A percentile compares a stretch with the other conserved stretches of the same genome.
Evolutionary conservation across 495 filamentous ascomycete genomes (phyloP).

Genomic region (Hypoxylon subgilvum): DNA sequence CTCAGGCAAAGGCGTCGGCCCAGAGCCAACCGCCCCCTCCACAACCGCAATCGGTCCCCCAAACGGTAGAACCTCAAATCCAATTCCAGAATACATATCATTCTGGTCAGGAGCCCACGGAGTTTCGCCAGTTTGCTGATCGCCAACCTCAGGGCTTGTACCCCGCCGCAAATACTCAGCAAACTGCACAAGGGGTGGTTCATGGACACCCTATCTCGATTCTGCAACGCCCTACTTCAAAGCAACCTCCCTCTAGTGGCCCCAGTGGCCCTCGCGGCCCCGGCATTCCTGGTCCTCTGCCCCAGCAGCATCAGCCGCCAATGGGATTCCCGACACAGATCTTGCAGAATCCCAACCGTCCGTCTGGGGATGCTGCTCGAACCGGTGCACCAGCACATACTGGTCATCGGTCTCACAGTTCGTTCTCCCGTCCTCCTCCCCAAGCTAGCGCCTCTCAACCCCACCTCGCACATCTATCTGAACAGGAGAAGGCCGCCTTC

Average conservation of each 20-base stretch:
- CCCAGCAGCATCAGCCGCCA: constrained; percentile 53
- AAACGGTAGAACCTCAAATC: constrained; percentile 45
- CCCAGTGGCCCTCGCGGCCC: constrained; percentile 33
- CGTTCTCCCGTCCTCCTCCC: constrained; percentile 45
- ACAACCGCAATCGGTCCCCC: constrained; percentile 38
- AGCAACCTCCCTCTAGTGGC: constrained; percentile 40
- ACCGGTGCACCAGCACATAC: constrained; percentile 43
- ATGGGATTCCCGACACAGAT: constrained; percentile 62
- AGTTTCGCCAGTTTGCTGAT: constrained; percentile 33
- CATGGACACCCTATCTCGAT: constrained; percentile 55
- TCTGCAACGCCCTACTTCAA: constrained; percentile 52
- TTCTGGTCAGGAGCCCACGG: constrained; percentile 31
- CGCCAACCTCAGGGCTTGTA: constrained; percentile 37
- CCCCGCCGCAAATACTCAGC: constrained; percentile 29
- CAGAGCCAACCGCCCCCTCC: constrained; percentile 30
- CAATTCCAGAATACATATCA: constrained; percentile 35
- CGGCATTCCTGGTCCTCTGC: constrained; percentile 32
- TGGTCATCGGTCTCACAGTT: constrained; percentile 46
- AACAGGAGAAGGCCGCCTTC: constrained; percentile 77
- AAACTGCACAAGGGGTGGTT: constrained; percentile 28
- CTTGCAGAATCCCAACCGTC: constrained; percentile 56
- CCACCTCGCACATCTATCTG: constrained; percentile 78
- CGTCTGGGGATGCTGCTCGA: constrained; percentile 47
- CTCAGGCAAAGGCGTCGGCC: constrained; percentile 60
- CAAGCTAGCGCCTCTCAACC: constrained; percentile 68